Evolutionary conservation across 352 stramenopile species (phyloP), one percentile per base, ranked within the genome.

Genomic region (Pythium chondricola): DNA sequence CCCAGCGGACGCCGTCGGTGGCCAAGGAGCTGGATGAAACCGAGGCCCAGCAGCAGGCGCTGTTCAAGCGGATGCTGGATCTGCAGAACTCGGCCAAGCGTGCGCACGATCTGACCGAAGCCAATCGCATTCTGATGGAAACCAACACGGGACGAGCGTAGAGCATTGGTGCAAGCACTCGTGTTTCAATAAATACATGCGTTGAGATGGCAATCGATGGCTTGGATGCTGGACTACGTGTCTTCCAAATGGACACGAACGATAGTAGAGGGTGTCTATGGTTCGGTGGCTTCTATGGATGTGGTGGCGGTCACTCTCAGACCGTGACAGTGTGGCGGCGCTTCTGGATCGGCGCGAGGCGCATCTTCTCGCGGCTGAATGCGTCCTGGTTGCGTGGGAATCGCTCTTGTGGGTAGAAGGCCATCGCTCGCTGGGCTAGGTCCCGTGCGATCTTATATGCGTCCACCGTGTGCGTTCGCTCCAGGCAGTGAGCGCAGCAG

Each of bases 341-440:
- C 27, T 54, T 54, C 36, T 54, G 46, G 26, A 54, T 37, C 7
- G 46, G 46, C 2, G 46, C 46, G 29, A 54, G 46, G 18, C 27
- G 24, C n/a, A 25, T 2, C 14, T 35, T 42, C 6, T 54, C 36
- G 8, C 21, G 24, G 17, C 32, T 43, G 9, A 9, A 14, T 2
- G 25, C 18, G 14, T 9, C 27, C 13, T 14, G 9, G 18, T 14
- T 18, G 2, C 13, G 14, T 11, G 45, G n/a, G 45, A 52, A 43
- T 17, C n/a, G n/a, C n/a, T n/a, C n/a, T n/a, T n/a, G n/a, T n/a
- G n/a, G n/a, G 7, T 52, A 22, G 33, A 56, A 56, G n/a, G 38
- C 38, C 38, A 56, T 48, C 8, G 48, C 38, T 2, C 48, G 48
- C 39, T 43, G 40, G 2, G 40, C 40, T 3, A 48, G 22, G 5